Evolutionary conservation across 169 alveolate species (phyloP).

Genomic region (Eimeria praecox): DNA sequence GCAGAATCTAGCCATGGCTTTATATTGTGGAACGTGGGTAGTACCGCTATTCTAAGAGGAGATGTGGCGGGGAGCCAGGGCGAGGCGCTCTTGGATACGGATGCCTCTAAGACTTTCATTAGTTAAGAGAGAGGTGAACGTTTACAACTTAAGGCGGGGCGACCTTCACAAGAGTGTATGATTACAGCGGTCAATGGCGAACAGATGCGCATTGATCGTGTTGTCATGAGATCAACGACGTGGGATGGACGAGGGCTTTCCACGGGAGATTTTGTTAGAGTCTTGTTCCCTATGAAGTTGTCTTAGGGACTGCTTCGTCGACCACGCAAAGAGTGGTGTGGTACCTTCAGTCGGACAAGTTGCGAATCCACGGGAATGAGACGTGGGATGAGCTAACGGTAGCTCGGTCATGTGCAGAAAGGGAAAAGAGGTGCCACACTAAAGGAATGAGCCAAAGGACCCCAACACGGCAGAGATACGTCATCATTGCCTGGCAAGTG

Average conservation of each 20-base stretch:
- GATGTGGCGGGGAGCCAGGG: not conserved
- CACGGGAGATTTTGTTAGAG: not conserved
- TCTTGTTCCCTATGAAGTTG: not conserved
- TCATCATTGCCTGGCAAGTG: not conserved
- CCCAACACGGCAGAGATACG: not conserved
- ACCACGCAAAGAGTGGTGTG: no score
- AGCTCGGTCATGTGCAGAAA: not conserved
- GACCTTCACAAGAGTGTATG: not conserved
- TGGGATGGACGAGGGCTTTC: not conserved
- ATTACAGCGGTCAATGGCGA: not conserved
- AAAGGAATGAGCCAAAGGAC: not conserved
- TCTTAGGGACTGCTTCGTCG: not conserved
- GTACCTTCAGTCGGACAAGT: not conserved
- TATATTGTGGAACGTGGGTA: not conserved
- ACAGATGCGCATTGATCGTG: not conserved
- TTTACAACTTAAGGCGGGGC: not conserved
- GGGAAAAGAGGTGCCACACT: not conserved
- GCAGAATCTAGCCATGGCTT: not conserved
- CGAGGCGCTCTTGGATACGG: not conserved
- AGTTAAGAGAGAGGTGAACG: not conserved
- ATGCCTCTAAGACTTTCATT: not conserved
- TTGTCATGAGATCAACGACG: not conserved
- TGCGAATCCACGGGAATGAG: not conserved
- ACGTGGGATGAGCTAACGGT: not conserved
- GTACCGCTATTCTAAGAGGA: not conserved